A percentile compares a stretch with the other conserved stretches of the same genome.
These are phyloP conservation scores for Penicillium paxilli DNA, from an alignment of 495 filamentous ascomycete genomes.

Conservation along the genomic window DNA sequence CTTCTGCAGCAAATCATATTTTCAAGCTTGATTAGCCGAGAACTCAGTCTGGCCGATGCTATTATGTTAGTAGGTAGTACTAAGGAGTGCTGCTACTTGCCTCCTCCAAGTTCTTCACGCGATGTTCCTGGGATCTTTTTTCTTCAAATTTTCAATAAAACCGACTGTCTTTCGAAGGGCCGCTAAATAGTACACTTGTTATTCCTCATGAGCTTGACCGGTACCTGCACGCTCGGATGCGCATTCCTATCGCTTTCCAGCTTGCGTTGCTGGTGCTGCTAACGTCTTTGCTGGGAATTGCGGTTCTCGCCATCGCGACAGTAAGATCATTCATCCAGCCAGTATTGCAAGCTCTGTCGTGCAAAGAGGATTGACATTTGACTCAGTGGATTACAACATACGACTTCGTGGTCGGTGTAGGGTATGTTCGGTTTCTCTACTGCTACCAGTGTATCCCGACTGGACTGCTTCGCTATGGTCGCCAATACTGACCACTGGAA, in stretches of 20 bases:
- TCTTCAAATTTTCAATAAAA: neutral
- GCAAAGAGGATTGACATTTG: conserved; percentile 4
- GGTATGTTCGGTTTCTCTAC: conserved; percentile 31
- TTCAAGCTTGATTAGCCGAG: neutral
- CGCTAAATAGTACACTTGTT: too few species aligned
- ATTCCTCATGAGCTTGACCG: conserved; percentile 2
- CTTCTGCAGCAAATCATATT: neutral
- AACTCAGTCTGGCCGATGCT: neutral
- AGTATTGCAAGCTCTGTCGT: neutral
- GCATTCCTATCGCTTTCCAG: conserved; percentile 82
- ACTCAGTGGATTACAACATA: conserved; percentile 71
- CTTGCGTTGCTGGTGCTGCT: conserved; percentile 72
- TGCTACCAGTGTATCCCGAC: too few species aligned
- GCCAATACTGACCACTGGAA: conserved; percentile 8
- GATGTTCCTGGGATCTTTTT: too few species aligned
- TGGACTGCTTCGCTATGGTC: too few species aligned
- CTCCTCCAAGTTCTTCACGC: too few species aligned
- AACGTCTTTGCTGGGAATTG: conserved; percentile 65
- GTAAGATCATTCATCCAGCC: conserved; percentile 34
- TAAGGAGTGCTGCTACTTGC: neutral
- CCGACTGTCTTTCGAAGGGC: too few species aligned
- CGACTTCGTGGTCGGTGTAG: conserved; percentile 66
- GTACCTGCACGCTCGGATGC: conserved; percentile 50
- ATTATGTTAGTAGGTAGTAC: neutral
- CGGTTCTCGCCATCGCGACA: conserved; percentile 64